phyloP scores from a whole-genome alignment of 352 stramenopile genomes.

The Globisporangium barbulae region DNA sequence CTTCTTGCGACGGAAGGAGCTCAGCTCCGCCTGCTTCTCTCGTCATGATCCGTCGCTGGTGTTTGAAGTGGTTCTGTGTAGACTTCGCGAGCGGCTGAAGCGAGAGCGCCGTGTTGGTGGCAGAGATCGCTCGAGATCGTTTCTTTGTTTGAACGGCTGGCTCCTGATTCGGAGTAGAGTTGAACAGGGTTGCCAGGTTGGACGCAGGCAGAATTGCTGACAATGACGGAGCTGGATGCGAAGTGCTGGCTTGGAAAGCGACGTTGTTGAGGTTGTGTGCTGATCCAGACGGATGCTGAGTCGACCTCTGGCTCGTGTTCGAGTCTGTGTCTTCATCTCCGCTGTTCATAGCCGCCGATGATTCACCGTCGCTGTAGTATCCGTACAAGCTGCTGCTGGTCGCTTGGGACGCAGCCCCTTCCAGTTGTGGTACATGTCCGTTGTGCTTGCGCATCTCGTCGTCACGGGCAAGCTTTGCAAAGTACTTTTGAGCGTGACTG shows the following conservation, averaged over 20 bases:
- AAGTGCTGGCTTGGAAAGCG: not conserved
- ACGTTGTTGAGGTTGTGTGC: not conserved
- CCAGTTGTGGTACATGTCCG: conserved; percentile 16
- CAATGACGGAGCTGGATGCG: not conserved
- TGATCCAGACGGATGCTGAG: not conserved
- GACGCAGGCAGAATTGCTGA: not conserved
- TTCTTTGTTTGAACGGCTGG: conserved; percentile 25
- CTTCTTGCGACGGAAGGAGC: conserved; percentile 65
- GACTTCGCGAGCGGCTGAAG: conserved; percentile 5
- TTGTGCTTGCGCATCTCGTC: conserved; percentile 60
- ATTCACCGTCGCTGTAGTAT: conserved; percentile 69
- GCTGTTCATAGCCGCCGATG: conserved; percentile 52
- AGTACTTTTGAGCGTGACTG: conserved; percentile 87
- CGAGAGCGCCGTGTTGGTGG: not conserved
- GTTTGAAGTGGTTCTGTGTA: not conserved
- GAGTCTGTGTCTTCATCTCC: conserved; percentile 44
- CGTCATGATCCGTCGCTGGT: conserved; percentile 6
- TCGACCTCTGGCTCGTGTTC: conserved; percentile 11
- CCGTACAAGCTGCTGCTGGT: conserved; percentile 20
- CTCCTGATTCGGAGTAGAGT: not conserved
- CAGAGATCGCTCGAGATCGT: conserved; percentile 19
- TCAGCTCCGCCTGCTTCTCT: conserved; percentile 25
- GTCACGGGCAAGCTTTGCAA: conserved; percentile 81
- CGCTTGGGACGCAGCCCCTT: conserved; percentile 16
- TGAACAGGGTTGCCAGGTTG: conserved; percentile 5